Conservation (phyloP, 176 grass and related monocot genomes). For the Rhynchospora pubera region DNA sequence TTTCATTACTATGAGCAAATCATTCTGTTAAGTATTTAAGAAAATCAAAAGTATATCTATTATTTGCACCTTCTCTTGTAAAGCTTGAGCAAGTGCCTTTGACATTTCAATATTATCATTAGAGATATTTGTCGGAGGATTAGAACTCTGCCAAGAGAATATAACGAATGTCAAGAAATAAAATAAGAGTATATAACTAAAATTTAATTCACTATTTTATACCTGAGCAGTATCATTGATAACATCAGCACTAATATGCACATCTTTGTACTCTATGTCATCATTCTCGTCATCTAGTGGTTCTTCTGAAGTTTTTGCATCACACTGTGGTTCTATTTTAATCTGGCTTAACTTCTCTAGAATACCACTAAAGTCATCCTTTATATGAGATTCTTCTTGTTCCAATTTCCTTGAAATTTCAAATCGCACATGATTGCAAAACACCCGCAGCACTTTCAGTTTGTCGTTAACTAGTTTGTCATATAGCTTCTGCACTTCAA, state of each 20-base stretch:
- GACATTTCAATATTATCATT: constrained; percentile 34
- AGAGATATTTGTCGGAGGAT: constrained; percentile 23
- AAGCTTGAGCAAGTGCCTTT: constrained; percentile 72
- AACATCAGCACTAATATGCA: constrained; percentile 59
- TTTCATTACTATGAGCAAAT: background rate
- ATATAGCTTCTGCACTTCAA: constrained; percentile 45
- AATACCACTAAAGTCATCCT: constrained; percentile 37
- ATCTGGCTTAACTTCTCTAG: constrained; percentile 49
- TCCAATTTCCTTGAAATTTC: constrained; percentile 72
- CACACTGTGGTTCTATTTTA: constrained; percentile 27
- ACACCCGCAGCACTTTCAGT: constrained; percentile 36
- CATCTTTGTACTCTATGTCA: constrained; percentile 66
- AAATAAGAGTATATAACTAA: background rate
- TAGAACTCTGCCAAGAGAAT: constrained; percentile 22
- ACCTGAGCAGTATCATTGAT: constrained; percentile 38
- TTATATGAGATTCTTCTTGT: constrained; percentile 57
- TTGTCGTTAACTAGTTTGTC: constrained; percentile 48
- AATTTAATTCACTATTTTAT: constrained; percentile 1
- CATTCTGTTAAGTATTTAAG: background rate
- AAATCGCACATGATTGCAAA: constrained; percentile 36
- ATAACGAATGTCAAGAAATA: constrained; percentile 24
- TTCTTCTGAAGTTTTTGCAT: constrained; percentile 20
- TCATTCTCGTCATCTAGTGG: constrained; percentile 37
- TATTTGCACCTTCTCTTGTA: constrained; percentile 69
- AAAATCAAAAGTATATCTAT: background rate